Percentiles rank a stretch among this genome's conserved stretches.
phyloP scores from a whole-genome alignment of 139 green algal species.

The Tetratostichococcus sp. region DNA sequence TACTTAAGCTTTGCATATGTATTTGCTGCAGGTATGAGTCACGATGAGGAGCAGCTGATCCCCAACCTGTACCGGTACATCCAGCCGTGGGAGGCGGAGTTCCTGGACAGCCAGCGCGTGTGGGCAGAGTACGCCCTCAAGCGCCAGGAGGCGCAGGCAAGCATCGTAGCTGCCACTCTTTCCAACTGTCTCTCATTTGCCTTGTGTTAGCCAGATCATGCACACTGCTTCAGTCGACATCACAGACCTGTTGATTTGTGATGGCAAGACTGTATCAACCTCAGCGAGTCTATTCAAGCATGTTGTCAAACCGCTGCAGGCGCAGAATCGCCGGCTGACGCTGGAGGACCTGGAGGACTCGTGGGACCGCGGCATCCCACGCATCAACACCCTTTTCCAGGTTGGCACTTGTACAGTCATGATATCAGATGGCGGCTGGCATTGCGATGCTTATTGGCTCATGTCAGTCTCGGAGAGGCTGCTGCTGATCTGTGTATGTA shows the following conservation, averaged over 20 bases:
- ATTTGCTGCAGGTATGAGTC: conserved; percentile 79
- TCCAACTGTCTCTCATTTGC: too few relatives aligned
- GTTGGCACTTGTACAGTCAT: neutral
- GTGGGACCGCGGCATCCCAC: conserved; percentile 97
- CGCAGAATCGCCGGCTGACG: conserved; percentile 73
- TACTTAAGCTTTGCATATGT: too few relatives aligned
- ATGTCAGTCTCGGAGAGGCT: too few relatives aligned
- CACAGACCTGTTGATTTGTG: too few relatives aligned
- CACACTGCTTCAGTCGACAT: neutral
- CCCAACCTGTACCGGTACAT: conserved; percentile 98
- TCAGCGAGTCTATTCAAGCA: too few relatives aligned
- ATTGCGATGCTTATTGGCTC: too few relatives aligned
- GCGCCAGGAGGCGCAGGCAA: conserved; percentile 73
- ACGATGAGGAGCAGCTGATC: conserved; percentile 99
- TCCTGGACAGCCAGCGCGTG: conserved; percentile 95
- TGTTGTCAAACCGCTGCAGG: too few relatives aligned
- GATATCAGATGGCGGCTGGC: neutral
- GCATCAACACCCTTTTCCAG: conserved; percentile 99
- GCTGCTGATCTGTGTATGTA: neutral
- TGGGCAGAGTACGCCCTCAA: conserved; percentile 99
- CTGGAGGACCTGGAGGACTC: conserved; percentile 94
- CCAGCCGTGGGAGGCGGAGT: conserved; percentile 97
- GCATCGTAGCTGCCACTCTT: too few relatives aligned
- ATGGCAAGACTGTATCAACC: too few relatives aligned
- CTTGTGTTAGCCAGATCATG: too few relatives aligned